phyloP scores from a whole-genome alignment of 1,284 basidiomycete species.

The Cutaneotrichosporon arboriforme region DNA sequence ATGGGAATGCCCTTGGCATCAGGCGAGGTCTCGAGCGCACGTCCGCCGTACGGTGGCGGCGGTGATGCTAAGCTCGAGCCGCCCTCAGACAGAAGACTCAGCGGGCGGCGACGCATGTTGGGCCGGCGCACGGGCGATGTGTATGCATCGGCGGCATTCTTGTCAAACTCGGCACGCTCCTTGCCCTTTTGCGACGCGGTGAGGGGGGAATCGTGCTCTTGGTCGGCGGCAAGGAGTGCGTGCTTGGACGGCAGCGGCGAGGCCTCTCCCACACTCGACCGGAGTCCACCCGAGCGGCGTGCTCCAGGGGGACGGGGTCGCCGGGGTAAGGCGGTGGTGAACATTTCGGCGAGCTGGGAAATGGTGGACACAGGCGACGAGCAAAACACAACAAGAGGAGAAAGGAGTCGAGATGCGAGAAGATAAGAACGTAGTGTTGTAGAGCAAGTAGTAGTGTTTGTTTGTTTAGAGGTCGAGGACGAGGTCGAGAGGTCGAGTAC shows the following conservation, averaged over 20 bases:
- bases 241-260: background rate
- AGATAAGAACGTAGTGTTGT: background rate
- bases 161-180: background rate
- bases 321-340: background rate
- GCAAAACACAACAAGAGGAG: too few relatives aligned
- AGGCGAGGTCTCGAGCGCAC: background rate
- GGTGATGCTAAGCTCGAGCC: constrained; percentile 2
- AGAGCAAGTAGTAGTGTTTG: background rate
- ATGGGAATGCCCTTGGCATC: background rate
- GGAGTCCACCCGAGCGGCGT: background rate
- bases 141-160: background rate
- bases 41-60: constrained; percentile 11
- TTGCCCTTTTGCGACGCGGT: background rate
- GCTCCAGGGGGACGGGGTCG: constrained; percentile 1
- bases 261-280: background rate
- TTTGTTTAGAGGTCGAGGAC: background rate
- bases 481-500: background rate
- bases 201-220: constrained; percentile 1
- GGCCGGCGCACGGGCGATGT: background rate
- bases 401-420: background rate
- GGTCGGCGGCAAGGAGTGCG: background rate
- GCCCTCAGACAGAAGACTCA: constrained; percentile 10
- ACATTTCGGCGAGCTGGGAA: constrained; percentile 4
- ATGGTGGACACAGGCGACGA: background rate
- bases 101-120: constrained; percentile 1